These are phyloP conservation scores for Fusarium falciforme DNA, from an alignment of 2,329 filamentous ascomycete species.

Conservation along the genomic window DNA sequence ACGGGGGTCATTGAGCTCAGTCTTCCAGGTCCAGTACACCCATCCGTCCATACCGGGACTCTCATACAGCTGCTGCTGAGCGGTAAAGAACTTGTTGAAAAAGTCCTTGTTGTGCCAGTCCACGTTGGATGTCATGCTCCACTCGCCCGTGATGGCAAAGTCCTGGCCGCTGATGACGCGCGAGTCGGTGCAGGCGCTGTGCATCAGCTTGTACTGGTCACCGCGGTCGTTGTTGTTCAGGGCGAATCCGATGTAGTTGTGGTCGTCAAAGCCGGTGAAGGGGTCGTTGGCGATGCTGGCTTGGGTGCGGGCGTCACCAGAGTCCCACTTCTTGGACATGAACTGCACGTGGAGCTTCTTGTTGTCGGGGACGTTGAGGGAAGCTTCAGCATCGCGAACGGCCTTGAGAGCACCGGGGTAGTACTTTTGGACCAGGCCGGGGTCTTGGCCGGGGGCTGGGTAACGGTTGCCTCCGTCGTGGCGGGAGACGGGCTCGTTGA, in stretches of 20 bases:
- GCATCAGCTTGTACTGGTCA: slow-evolving; percentile 19
- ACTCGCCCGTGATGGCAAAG: slow-evolving; percentile 30
- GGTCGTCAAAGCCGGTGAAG: slow-evolving; percentile 23
- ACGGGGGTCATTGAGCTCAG: slow-evolving; percentile 24
- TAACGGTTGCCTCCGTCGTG: slow-evolving; percentile 24
- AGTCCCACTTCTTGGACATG: slow-evolving; percentile 37
- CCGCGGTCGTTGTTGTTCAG: not conserved
- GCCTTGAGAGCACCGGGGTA: slow-evolving; percentile 26
- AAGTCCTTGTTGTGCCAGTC: slow-evolving; percentile 27
- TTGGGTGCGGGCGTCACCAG: slow-evolving; percentile 10
- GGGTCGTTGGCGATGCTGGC: slow-evolving; percentile 15
- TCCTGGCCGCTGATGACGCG: slow-evolving; percentile 21
- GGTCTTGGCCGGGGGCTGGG: slow-evolving; percentile 25
- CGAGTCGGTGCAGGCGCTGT: slow-evolving; percentile 24
- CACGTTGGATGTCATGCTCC: slow-evolving; percentile 28
- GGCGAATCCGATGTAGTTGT: slow-evolving; percentile 34
- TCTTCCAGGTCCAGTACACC: slow-evolving; percentile 38
- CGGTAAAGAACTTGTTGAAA: slow-evolving; percentile 31
- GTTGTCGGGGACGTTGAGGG: not conserved
- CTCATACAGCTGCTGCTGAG: slow-evolving; percentile 34
- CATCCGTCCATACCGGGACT: slow-evolving; percentile 29
- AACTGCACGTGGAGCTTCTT: slow-evolving; percentile 35
- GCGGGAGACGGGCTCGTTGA: slow-evolving; percentile 28
- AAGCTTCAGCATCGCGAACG: slow-evolving; percentile 9
- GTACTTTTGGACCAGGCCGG: slow-evolving; percentile 26